phyloP scores from a whole-genome alignment of 23 red algal species.

The Chondrus crispus region DNA sequence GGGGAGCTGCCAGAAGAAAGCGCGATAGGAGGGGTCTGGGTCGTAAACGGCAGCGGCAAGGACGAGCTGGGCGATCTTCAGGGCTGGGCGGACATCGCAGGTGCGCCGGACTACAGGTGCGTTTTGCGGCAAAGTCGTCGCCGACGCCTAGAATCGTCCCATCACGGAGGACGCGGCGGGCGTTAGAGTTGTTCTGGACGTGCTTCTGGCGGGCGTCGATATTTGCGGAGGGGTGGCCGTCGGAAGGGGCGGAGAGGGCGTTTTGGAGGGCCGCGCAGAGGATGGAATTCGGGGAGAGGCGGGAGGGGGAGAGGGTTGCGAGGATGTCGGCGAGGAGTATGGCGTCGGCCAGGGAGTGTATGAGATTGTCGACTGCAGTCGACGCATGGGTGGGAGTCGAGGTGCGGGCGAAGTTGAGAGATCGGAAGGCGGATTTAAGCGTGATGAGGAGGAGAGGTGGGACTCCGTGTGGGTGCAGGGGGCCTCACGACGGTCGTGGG shows the following conservation, averaged over 20 bases:
- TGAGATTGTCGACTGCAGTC: neutral
- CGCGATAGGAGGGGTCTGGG: neutral
- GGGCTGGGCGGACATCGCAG: slow-evolving; percentile 22
- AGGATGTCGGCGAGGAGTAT: slow-evolving; percentile 45
- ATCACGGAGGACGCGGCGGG: slow-evolving; percentile 14
- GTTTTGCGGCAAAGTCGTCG: neutral
- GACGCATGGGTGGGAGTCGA: too few species aligned
- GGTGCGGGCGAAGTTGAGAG: too few species aligned
- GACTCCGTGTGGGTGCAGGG: too few species aligned
- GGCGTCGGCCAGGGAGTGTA: neutral
- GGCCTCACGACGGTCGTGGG: too few species aligned
- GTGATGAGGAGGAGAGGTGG: too few species aligned
- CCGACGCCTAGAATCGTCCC: slow-evolving; percentile 28
- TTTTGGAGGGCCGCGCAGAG: neutral
- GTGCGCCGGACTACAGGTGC: neutral
- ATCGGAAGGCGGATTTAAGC: too few species aligned
- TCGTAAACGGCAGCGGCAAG: slow-evolving; percentile 49
- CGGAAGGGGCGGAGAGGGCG: slow-evolving; percentile 30
- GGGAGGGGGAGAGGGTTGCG: slow-evolving; percentile 6
- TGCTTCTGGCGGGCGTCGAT: slow-evolving; percentile 44
- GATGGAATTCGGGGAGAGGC: slow-evolving; percentile 30
- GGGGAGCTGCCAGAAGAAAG: slow-evolving; percentile 35
- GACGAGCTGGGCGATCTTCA: slow-evolving; percentile 35
- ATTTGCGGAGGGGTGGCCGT: neutral
- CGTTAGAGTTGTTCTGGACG: slow-evolving; percentile 48